phyloP scores from a whole-genome alignment of 2,329 filamentous ascomycete genomes.

The Dactylellina sp. region DNA sequence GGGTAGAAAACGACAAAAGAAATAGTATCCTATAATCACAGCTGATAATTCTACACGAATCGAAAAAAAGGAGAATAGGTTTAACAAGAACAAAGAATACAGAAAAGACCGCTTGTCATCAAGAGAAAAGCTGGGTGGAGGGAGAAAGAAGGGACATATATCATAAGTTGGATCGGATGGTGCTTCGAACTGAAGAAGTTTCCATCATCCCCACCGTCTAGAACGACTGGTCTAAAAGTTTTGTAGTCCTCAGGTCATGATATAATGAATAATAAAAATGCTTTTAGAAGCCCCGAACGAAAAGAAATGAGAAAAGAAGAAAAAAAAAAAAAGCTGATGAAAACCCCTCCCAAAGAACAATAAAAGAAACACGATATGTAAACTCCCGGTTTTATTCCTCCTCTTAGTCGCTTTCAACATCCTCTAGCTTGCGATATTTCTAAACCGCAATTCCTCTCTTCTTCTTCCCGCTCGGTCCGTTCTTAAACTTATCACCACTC shows the following conservation, averaged over 20 bases:
- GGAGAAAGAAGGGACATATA: slow-evolving; percentile 51
- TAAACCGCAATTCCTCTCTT: slow-evolving; percentile 61
- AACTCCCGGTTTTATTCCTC: slow-evolving; percentile 57
- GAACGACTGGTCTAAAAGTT: slow-evolving; percentile 19
- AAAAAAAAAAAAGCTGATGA: slow-evolving; percentile 12
- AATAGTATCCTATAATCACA: background rate
- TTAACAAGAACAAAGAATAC: slow-evolving; percentile 8
- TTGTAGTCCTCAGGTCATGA: slow-evolving; percentile 35
- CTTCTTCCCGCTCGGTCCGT: slow-evolving; percentile 58
- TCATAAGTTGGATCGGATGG: slow-evolving; percentile 17
- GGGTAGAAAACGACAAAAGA: slow-evolving; percentile 12
- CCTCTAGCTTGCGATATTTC: slow-evolving; percentile 44
- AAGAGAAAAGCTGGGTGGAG: slow-evolving; percentile 13
- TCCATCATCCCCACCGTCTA: slow-evolving; percentile 1
- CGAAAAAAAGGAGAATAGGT: slow-evolving; percentile 8
- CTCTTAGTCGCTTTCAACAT: slow-evolving; percentile 63
- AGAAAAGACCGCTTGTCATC: slow-evolving; percentile 33
- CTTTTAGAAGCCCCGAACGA: slow-evolving; percentile 27
- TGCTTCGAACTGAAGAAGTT: background rate
- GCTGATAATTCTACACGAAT: slow-evolving; percentile 22
- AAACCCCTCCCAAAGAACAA: background rate
- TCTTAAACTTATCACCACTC: slow-evolving; percentile 47
- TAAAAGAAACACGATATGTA: background rate
- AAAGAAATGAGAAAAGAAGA: slow-evolving; percentile 35
- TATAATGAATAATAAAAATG: slow-evolving; percentile 35